Evolutionary conservation across 441 rosid species (phyloP).

Genomic region (Populus hybrid): DNA sequence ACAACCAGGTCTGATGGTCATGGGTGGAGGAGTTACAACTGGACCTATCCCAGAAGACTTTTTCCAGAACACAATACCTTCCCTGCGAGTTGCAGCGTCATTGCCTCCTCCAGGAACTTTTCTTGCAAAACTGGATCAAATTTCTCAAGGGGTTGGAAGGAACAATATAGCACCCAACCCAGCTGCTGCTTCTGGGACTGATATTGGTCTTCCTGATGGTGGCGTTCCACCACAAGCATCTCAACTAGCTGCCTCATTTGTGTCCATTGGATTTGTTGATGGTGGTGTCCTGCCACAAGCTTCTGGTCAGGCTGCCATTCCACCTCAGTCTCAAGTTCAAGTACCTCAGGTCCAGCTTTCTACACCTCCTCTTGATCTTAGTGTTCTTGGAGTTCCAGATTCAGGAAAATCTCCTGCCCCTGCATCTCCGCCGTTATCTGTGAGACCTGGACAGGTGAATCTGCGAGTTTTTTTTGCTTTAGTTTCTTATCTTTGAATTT

Average conservation of each 20-base stretch:
- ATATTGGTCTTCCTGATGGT: constrained; percentile 74
- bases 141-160: constrained; percentile 47
- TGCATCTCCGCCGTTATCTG: constrained; percentile 55
- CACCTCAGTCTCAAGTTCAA: constrained; percentile 44
- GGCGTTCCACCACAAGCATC: constrained; percentile 65
- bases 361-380: constrained; percentile 91
- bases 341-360: constrained; percentile 45
- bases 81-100: constrained; percentile 78
- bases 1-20: constrained; percentile 38
- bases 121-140: constrained; percentile 69
- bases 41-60: constrained; percentile 94
- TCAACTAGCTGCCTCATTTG: constrained; percentile 48
- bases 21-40: constrained; percentile 46
- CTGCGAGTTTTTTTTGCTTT: neutral
- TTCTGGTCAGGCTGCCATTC: constrained; percentile 35
- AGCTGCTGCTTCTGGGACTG: constrained; percentile 36
- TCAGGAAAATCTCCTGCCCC: constrained; percentile 63
- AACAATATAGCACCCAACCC: constrained; percentile 40
- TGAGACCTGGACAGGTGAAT: constrained; percentile 94
- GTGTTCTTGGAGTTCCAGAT: constrained; percentile 79
- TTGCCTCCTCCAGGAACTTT: constrained; percentile 89
- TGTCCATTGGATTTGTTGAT: constrained; percentile 70
- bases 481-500: neutral
- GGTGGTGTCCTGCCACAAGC: constrained; percentile 86
- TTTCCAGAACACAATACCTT: constrained; percentile 87